phyloP scores from a whole-genome alignment of 148 eudicot genomes.

The Talinum fruticosum region DNA sequence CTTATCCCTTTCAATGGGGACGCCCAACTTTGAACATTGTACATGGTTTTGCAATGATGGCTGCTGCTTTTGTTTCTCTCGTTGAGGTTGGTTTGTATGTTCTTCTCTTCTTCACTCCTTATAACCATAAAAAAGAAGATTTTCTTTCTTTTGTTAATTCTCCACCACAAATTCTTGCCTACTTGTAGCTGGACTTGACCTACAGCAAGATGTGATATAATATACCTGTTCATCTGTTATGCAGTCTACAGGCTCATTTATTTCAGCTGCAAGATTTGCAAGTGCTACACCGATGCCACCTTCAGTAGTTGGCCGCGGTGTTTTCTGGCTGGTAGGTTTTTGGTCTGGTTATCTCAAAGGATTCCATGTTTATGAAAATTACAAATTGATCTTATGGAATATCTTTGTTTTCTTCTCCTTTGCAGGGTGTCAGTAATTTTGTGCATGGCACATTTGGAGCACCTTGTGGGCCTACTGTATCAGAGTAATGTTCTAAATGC shows the following conservation, averaged over 20 bases:
- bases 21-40: slow-evolving; percentile 59
- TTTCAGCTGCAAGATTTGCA: slow-evolving; percentile 62
- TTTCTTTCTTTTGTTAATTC: background rate
- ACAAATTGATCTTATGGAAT: background rate
- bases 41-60: slow-evolving; percentile 65
- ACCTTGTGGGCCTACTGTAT: slow-evolving; percentile 67
- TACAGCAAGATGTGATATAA: background rate
- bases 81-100: slow-evolving; percentile 54
- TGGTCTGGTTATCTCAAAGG: background rate
- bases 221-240: slow-evolving; percentile 11
- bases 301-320: slow-evolving; percentile 72
- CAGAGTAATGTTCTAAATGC: slow-evolving; percentile 54
- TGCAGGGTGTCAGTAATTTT: slow-evolving; percentile 69
- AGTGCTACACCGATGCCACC: slow-evolving; percentile 83
- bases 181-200: background rate
- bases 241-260: slow-evolving; percentile 88
- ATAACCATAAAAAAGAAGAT: background rate
- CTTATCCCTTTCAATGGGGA: slow-evolving; percentile 98
- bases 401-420: background rate
- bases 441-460: slow-evolving; percentile 78
- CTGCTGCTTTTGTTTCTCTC: slow-evolving; percentile 79
- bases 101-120: background rate
- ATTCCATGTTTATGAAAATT: background rate
- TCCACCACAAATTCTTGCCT: too few species aligned
- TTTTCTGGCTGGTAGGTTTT: slow-evolving; percentile 73